Conservation (phyloP, 441 rosid genomes). For the Arabidopsis lyrata region DNA sequence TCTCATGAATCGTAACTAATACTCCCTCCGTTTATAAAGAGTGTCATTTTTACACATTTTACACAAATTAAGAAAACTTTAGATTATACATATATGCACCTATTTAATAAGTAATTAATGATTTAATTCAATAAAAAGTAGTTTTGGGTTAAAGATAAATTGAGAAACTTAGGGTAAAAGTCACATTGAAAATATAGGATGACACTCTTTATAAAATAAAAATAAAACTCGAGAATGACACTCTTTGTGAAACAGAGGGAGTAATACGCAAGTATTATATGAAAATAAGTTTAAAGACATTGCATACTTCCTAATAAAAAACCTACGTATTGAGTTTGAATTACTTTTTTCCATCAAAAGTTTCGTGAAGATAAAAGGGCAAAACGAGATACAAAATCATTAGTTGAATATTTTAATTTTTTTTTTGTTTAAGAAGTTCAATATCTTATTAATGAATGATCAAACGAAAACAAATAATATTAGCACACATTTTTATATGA, state of each 20-base stretch:
- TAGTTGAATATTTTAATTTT: background rate
- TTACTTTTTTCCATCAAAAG: background rate
- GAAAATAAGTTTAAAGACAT: background rate
- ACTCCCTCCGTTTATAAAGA: too few relatives aligned
- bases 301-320: background rate
- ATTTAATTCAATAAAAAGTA: too few relatives aligned
- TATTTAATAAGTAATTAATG: too few relatives aligned
- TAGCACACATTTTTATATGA: background rate
- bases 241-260: too few relatives aligned
- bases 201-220: too few relatives aligned
- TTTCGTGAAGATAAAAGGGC: background rate
- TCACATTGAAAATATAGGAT: too few relatives aligned
- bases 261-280: background rate
- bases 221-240: too few relatives aligned
- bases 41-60: too few relatives aligned
- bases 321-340: background rate
- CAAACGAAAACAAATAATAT: background rate
- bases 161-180: too few relatives aligned
- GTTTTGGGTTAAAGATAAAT: too few relatives aligned
- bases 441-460: constrained; percentile 11
- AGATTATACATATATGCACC: too few relatives aligned
- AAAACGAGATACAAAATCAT: constrained; percentile 14
- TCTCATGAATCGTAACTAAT: background rate
- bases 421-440: background rate
- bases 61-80: too few relatives aligned